Evolutionary conservation across 352 stramenopile species (phyloP), one percentile per base, ranked within the genome.

Genomic region (Peronosclerospora sorghi): DNA sequence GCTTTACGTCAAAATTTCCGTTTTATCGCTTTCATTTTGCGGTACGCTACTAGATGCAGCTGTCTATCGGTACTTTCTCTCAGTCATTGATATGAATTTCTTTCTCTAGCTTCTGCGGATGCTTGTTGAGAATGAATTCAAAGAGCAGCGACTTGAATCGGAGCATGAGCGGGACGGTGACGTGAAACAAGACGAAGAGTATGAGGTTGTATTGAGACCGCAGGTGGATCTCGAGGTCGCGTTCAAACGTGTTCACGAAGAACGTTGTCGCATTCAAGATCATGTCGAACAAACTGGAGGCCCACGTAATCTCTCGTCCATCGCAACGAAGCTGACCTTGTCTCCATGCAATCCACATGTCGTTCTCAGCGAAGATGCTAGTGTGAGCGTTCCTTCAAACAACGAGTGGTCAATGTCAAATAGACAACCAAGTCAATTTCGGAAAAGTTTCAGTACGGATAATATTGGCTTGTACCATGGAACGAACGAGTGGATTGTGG

Each of bases 11-110:
- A 67, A 92, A 92, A 23, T 92, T 88, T 35, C 79, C 79, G 8
- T 87, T 92, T 56, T 92, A 92, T 50, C 77, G 77, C 9, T 66
- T 92, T 10, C 74, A 92, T 41, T 92, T 88, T 51, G 55, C 68
- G 49, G 79, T 92, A 43, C 35, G 47, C 14, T 7, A 29, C 7
- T 40, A 9, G 18, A 10, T 27, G 7, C 15, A 10, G 28, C 28
- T 34, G 9, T 34, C 15, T 7, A 15, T 15, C 4, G 4, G 4
- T 34, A 3, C 15, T 34, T 10, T 46, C 7, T 26, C 29, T 30
- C 18, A 28, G 24, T 15, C 12, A 8, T 32, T 54, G 34, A 54
- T 24, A 9, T 24, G 18, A 21, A 1, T 27, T 3, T 30, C 10
- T 28, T 32, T 36, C 27, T 48, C 21, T 43, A 85, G 78, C 4